Evolutionary conservation across 1,284 basidiomycete species (phyloP), one percentile per base, ranked within the genome.

Genomic region (Tilletia walkeri): DNA sequence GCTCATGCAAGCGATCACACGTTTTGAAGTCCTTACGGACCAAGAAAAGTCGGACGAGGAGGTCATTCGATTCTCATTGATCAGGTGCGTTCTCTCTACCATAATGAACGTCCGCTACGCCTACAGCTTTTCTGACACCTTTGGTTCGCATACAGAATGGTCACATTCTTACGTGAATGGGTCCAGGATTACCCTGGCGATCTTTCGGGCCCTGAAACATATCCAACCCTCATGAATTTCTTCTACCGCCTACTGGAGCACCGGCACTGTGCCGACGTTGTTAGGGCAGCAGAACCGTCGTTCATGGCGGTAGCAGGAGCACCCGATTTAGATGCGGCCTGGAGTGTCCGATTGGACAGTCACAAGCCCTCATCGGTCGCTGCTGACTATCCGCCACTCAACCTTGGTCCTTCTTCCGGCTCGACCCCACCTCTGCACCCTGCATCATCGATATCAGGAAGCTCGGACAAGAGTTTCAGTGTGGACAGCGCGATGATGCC

Each of bases 171-270:
- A 0, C 75, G 76, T 45, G 78, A 80, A 34, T 81, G 80, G 80
- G 76, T 81, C 67, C 72, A 75, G 53, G 77, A 80, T 66, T 81
- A 81, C 61, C 80, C 80, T 12, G 80, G 80, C 7, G 80, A 81
- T 67, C 75, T 81, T 2, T 79, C 75, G 53, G 67, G 69, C 1
- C 75, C 79, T 0, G 74, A 78, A 16, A 78, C 79, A 12, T 77
- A 75, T 50, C 68, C 76, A 5, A 50, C 75, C 38, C 69, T 81
- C 7, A 53, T 69, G 30, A 68, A 65, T 18, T 80, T 75, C 67
- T 78, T 76, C 68, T 66, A 72, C 1, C 72, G 71, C 50, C 69
- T 81, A 34, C 65, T 76, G 9, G 70, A 63, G n/a, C 74, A 80
- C 45, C 73, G 71, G 1, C 72, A 76, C 12, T 79, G 77, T 1